Percentiles rank a stretch among this genome's conserved stretches.
Evolutionary conservation across 441 rosid species (phyloP).

Genomic region (Brassica balearica): DNA sequence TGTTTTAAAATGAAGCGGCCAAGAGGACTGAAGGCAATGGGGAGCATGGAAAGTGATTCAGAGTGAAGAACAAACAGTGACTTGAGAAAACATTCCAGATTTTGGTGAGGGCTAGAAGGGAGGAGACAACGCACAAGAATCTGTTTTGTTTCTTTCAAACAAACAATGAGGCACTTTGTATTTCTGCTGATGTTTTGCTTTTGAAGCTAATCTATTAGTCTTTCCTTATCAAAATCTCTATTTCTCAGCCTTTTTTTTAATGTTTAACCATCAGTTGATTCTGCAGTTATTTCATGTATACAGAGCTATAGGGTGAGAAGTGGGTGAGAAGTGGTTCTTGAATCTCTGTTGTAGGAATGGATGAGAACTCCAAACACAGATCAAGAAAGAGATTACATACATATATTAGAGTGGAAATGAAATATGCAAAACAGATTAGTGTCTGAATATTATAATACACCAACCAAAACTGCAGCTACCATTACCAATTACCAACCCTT

Average conservation of each 20-base stretch:
- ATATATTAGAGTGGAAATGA: conserved; percentile 22
- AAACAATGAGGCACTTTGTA: neutral
- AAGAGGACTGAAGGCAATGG: conserved; percentile 72
- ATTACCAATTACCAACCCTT: too few relatives aligned
- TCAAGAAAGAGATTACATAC: neutral
- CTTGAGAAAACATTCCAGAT: conserved; percentile 19
- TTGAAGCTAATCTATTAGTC: neutral
- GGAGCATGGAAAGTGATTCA: conserved; percentile 37
- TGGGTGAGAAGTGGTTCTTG: neutral
- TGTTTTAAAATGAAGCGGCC: conserved; percentile 65
- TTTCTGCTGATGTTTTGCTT: neutral
- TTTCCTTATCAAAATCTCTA: neutral
- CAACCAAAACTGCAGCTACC: conserved; percentile 73
- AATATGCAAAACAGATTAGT: conserved; percentile 34
- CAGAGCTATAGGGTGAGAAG: neutral
- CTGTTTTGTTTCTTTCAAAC: neutral
- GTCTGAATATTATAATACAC: conserved; percentile 40
- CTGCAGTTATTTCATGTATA: neutral
- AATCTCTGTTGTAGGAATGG: conserved; percentile 1
- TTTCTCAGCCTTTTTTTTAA: neutral
- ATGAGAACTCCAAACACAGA: conserved; percentile 7
- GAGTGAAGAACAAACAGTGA: conserved; percentile 50
- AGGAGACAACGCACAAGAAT: conserved; percentile 17
- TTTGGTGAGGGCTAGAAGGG: conserved; percentile 41
- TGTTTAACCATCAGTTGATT: neutral